Evolutionary conservation across 148 eudicot genomes (phyloP).

Genomic region (Camellia sinensis): DNA sequence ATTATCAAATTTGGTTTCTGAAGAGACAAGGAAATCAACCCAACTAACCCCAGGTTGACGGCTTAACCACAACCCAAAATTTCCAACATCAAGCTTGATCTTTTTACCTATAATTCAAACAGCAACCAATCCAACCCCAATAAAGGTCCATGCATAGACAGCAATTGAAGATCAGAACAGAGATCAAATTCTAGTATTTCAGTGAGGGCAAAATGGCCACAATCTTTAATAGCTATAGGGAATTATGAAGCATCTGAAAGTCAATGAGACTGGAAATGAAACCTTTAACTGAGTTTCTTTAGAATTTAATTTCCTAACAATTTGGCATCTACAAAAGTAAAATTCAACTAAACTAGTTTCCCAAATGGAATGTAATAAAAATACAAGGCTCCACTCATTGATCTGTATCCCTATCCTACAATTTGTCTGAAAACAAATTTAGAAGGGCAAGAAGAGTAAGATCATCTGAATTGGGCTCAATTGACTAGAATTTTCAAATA

Average conservation of each 20-base stretch:
- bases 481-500: not conserved
- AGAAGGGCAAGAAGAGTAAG: not conserved
- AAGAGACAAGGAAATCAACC: not conserved
- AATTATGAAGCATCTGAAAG: not conserved
- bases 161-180: not conserved
- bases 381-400: not conserved
- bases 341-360: not conserved
- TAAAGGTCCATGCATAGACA: not conserved
- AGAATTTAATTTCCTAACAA: not conserved
- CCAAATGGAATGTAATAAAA: not conserved
- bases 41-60: not conserved
- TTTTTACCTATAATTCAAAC: not conserved
- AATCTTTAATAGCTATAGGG: not conserved
- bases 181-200: not conserved
- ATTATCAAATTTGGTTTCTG: not conserved
- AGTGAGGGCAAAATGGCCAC: not conserved
- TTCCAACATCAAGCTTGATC: too few species aligned
- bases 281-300: not conserved
- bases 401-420: not conserved
- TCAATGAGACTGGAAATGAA: not conserved
- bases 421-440: not conserved
- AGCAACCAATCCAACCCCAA: not conserved
- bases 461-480: slow-evolving; percentile 1
- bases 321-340: too few species aligned
- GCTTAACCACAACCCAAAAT: not conserved